Percentiles rank a stretch among this genome's conserved stretches.
Evolutionary conservation across 2,329 filamentous ascomycete species (phyloP).

Genomic region (Cladosporium velox): DNA sequence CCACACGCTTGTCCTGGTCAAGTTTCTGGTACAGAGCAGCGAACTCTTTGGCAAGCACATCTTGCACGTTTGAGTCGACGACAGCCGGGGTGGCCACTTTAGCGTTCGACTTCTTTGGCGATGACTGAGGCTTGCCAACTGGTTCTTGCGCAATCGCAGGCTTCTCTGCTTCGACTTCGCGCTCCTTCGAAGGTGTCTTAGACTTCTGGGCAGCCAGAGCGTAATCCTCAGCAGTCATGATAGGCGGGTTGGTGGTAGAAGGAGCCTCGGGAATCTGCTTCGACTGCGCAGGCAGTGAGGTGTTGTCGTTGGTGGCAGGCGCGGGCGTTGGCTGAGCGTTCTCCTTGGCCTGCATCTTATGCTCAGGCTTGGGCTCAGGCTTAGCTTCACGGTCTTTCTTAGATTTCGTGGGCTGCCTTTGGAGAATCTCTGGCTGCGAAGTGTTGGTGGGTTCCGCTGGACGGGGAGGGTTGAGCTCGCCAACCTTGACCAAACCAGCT

Average conservation of each 20-base stretch:
- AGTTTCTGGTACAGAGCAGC: slow-evolving; percentile 60
- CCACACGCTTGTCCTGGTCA: slow-evolving; percentile 68
- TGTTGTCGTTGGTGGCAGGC: slow-evolving; percentile 21
- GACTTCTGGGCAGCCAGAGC: slow-evolving; percentile 42
- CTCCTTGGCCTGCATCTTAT: slow-evolving; percentile 19
- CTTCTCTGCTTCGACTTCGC: background rate
- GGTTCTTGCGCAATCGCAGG: slow-evolving; percentile 7
- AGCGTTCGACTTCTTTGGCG: slow-evolving; percentile 14
- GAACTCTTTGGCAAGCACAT: slow-evolving; percentile 49
- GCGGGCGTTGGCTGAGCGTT: background rate
- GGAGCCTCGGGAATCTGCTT: slow-evolving; percentile 32
- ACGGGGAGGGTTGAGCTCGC: slow-evolving; percentile 56
- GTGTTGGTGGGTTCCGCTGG: slow-evolving; percentile 25
- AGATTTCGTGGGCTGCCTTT: slow-evolving; percentile 28
- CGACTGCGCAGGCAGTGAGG: slow-evolving; percentile 26
- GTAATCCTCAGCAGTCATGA: slow-evolving; percentile 44
- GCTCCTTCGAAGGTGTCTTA: slow-evolving; percentile 15
- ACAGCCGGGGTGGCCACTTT: background rate
- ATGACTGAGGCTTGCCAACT: background rate
- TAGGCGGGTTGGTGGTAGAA: slow-evolving; percentile 32
- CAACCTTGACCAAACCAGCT: slow-evolving; percentile 72
- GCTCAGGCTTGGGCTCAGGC: slow-evolving; percentile 18
- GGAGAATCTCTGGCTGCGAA: slow-evolving; percentile 25
- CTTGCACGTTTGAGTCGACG: slow-evolving; percentile 19
- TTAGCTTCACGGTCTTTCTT: slow-evolving; percentile 17